phyloP scores from a whole-genome alignment of 2,329 filamentous ascomycete genomes.

The Microdochium paspali region DNA sequence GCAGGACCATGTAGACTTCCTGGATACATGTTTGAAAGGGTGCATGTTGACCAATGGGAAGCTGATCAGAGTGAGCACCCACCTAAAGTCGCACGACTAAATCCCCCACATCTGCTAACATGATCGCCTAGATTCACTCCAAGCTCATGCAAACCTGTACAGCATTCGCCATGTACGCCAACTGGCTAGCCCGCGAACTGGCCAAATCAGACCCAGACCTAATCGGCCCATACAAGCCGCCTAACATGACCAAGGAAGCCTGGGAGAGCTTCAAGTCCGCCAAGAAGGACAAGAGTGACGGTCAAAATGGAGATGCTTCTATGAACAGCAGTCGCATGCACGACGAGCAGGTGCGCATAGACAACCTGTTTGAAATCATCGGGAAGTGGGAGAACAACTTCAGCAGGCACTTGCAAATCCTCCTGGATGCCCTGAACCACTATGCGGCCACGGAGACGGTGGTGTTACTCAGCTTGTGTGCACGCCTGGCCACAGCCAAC shows the following conservation, averaged over 20 bases:
- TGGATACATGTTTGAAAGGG: constrained; percentile 96
- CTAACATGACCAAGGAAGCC: constrained; percentile 50
- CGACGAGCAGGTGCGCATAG: constrained; percentile 42
- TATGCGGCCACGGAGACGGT: constrained; percentile 97
- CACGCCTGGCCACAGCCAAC: constrained; percentile 70
- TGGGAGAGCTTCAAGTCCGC: constrained; percentile 47
- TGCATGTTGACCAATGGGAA: constrained; percentile 99
- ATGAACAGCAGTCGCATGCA: constrained; percentile 24
- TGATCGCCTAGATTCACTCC: constrained; percentile 67
- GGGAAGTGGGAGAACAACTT: constrained; percentile 92
- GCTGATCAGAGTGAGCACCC: constrained; percentile 63
- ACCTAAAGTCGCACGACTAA: no score
- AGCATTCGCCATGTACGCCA: constrained; percentile 85
- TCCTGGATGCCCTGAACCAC: constrained; percentile 92
- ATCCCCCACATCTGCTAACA: constrained; percentile 9
- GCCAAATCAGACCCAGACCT: constrained; percentile 77
- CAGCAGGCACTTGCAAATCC: constrained; percentile 79
- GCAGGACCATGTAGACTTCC: constrained; percentile 97
- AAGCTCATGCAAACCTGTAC: constrained; percentile 95
- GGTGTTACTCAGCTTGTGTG: constrained; percentile 80
- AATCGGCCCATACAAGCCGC: constrained; percentile 43
- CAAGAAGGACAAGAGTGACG: constrained; percentile 27
- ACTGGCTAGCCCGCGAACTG: constrained; percentile 76
- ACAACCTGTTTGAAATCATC: constrained; percentile 77
- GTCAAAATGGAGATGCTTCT: constrained; percentile 21